phyloP scores from a whole-genome alignment of 495 filamentous ascomycete species.

The Stereocaulon alpinum region DNA sequence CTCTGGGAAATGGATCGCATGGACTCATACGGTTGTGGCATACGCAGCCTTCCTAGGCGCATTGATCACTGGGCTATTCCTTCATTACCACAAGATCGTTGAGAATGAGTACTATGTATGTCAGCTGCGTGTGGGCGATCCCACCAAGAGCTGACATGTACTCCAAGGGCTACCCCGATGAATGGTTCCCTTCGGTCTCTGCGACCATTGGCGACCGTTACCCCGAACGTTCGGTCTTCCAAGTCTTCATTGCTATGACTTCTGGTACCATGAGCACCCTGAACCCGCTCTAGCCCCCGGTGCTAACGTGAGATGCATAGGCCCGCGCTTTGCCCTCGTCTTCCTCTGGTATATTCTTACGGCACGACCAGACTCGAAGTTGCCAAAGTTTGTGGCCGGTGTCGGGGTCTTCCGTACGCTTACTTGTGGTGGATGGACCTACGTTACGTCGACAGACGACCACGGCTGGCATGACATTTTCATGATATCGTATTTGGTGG shows the following conservation, averaged over 20 bases:
- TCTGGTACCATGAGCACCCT: constrained; percentile 46
- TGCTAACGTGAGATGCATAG: constrained; percentile 28
- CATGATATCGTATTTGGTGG: constrained; percentile 96
- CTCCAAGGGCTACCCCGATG: constrained; percentile 71
- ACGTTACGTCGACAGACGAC: constrained; percentile 96
- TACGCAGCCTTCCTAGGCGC: constrained; percentile 91
- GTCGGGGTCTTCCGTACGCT: constrained; percentile 80
- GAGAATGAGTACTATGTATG: constrained; percentile 85
- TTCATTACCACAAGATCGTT: constrained; percentile 96
- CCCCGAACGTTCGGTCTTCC: constrained; percentile 92
- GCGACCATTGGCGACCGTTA: constrained; percentile 98
- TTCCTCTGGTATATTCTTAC: constrained; percentile 89
- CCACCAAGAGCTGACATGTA: constrained; percentile 7
- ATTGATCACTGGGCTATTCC: constrained; percentile 66
- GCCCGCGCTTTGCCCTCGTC: constrained; percentile 85
- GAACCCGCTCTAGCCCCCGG: background rate
- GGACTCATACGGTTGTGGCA: constrained; percentile 72
- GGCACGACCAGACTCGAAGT: constrained; percentile 54
- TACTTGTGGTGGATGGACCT: constrained; percentile 97
- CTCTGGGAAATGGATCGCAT: constrained; percentile 87
- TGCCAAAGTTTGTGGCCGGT: constrained; percentile 74
- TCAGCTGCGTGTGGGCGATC: background rate
- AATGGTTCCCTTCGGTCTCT: constrained; percentile 99
- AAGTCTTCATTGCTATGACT: constrained; percentile 92
- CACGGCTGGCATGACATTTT: constrained; percentile 99